These are phyloP conservation scores for Daldinia vernicosa DNA, from an alignment of 495 filamentous ascomycete species.

Conservation along the genomic window DNA sequence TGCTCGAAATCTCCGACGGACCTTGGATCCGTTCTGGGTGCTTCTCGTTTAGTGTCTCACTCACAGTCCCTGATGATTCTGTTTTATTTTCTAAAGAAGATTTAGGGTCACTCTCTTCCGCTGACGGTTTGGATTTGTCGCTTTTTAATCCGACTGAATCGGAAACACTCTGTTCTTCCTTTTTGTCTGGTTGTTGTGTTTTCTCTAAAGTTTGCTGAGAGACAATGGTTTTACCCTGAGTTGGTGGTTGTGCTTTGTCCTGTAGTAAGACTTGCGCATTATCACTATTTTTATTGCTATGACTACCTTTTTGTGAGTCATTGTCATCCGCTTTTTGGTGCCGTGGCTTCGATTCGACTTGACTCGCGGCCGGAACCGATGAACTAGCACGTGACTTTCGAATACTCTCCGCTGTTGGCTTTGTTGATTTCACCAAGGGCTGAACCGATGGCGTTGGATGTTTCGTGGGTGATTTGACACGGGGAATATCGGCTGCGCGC, in stretches of 20 bases:
- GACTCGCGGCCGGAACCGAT: not conserved
- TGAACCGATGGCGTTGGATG: constrained; percentile 38
- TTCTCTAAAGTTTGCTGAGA: constrained; percentile 1
- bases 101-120: constrained; percentile 6
- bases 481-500: constrained; percentile 42
- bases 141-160: constrained; percentile 16
- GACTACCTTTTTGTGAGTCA: constrained; percentile 27
- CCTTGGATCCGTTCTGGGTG: constrained; percentile 7
- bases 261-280: not conserved
- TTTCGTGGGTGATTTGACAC: constrained; percentile 35
- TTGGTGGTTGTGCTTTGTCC: not conserved
- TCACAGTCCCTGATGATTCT: constrained; percentile 13
- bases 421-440: constrained; percentile 41
- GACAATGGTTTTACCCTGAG: constrained; percentile 13
- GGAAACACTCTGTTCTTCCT: constrained; percentile 10
- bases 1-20: constrained; percentile 19
- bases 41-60: constrained; percentile 16
- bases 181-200: constrained; percentile 8
- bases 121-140: constrained; percentile 1
- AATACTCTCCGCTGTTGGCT: not conserved
- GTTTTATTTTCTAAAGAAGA: constrained; percentile 1
- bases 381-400: constrained; percentile 11
- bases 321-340: not conserved
- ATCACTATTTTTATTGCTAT: not conserved
- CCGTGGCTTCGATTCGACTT: not conserved